Base-by-base conservation (phyloP, 2,329 filamentous ascomycete species). In the Aureobasidium melanogenum region DNA sequence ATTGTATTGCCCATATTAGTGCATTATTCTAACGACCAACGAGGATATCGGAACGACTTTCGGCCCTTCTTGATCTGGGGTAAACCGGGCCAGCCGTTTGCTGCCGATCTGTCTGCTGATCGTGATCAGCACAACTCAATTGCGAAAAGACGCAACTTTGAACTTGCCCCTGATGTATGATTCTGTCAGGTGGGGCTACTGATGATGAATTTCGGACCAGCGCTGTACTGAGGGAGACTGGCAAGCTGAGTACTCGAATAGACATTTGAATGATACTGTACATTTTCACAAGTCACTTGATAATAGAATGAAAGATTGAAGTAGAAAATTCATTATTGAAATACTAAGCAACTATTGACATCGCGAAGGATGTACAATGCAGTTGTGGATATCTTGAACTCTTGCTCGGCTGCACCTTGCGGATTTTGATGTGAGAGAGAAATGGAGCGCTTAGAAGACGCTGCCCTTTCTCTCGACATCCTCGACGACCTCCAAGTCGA, bases 381-480 rank as follows among this genome's bases (percentile, higher is more conserved):
- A 17, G 30, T 19, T 15, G 8, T 24, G 30, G 28, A 14, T 54
- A 36, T 41, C 36, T 28, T 28, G 50, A 12, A 4, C 14, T 41
- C 34, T 41, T 28, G 14, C 22, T 26, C 22, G 12, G 41, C 5
- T 43, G 39, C 48, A 6, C 26, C 24, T 19, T 32, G 17, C 10
- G 19, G 14, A 4, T n/a, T 43, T 8, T 19, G 51, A 39, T 24
- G 19, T 24, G 36, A 52, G 30, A 28, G n/a, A 30, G 10, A 44
- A 4, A 14, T 59, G 34, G 32, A 17, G 19, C n/a, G 32, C 55
- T 56, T 71, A 73, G 65, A 69, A 72, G 62, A 69, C 66, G 44
- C 68, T 71, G 41, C 71, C 70, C 67, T 69, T 70, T 65, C 71
- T 70, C 69, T 72, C 70, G 55, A 71, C 70, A 50, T 71, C 69